Percentiles rank a stretch among this genome's conserved stretches.
These are phyloP conservation scores for Salix caprea DNA, from an alignment of 345 rosid species.

Conservation along the genomic window DNA sequence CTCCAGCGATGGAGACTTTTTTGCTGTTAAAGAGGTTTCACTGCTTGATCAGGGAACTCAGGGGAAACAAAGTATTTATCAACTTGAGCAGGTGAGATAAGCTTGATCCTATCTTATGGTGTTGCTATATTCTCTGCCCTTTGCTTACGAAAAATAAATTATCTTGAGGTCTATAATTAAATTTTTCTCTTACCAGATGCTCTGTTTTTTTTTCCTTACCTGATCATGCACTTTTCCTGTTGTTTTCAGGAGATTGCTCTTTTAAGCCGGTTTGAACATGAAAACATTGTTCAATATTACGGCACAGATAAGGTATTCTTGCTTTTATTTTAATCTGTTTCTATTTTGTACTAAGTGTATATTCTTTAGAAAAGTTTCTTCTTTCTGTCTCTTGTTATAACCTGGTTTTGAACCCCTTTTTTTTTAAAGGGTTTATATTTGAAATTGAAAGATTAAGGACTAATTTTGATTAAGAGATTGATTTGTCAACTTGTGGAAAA, in stretches of 20 bases:
- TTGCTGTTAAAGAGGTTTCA: constrained; percentile 89
- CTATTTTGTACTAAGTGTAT: background rate
- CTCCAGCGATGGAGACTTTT: constrained; percentile 71
- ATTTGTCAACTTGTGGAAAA: no score
- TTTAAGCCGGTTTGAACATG: constrained; percentile 82
- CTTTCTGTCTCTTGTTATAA: background rate
- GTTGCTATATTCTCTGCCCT: constrained; percentile 1
- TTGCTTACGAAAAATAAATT: background rate
- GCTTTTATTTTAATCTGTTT: background rate
- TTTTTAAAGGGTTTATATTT: no score
- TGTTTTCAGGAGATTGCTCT: constrained; percentile 70
- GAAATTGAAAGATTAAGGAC: no score
- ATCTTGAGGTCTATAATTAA: background rate
- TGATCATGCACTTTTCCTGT: background rate
- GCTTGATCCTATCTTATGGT: constrained; percentile 3
- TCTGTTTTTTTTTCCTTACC: background rate
- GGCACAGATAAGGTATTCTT: constrained; percentile 71
- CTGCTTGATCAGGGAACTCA: constrained; percentile 77
- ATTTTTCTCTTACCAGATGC: background rate
- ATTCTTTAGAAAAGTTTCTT: background rate
- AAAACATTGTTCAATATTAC: constrained; percentile 71
- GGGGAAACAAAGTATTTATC: constrained; percentile 62
- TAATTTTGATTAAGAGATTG: no score
- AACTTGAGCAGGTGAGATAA: constrained; percentile 71
- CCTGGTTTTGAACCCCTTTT: no score